Conservation (phyloP, 345 rosid species). For the Acer yangbiense region DNA sequence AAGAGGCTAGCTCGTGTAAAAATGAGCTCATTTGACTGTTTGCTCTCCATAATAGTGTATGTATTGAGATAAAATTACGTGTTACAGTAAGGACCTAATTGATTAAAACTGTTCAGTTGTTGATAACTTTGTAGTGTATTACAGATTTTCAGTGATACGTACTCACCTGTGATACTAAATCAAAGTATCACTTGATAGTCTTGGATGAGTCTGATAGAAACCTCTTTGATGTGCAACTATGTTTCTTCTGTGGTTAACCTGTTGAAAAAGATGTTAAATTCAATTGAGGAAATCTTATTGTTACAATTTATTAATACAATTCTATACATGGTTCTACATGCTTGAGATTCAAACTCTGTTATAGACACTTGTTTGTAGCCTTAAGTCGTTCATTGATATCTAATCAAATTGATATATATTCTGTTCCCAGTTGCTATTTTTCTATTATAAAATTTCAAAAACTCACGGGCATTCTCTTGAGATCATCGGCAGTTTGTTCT, state of each 20-base stretch:
- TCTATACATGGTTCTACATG: neutral
- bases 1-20: neutral
- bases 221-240: neutral
- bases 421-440: neutral
- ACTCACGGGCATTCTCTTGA: conserved; percentile 33
- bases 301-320: neutral
- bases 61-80: neutral
- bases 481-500: conserved; percentile 76
- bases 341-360: neutral
- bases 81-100: neutral
- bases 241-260: neutral
- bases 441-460: conserved; percentile 3
- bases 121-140: neutral
- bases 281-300: neutral
- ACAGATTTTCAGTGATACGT: neutral
- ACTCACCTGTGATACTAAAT: neutral
- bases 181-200: neutral
- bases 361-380: neutral
- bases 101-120: neutral
- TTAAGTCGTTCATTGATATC: neutral
- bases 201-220: neutral
- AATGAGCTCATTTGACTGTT: neutral
- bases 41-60: neutral
- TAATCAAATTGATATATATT: neutral
- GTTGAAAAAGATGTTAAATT: neutral